phyloP scores from a whole-genome alignment of 805 yeast species.

The Pichia eremophila region DNA sequence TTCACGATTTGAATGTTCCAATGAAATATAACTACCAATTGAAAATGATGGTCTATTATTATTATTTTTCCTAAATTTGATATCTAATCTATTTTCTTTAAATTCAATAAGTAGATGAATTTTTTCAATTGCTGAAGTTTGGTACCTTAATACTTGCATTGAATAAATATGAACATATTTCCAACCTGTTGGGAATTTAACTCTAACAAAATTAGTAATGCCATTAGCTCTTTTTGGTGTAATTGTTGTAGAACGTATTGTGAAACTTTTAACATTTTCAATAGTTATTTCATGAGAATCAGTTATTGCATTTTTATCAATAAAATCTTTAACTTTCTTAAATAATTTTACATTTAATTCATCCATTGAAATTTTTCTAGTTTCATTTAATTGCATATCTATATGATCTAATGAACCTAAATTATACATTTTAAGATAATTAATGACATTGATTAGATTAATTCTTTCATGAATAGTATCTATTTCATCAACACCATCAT shows the following conservation, averaged over 20 bases:
- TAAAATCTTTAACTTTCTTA: slow-evolving; percentile 1
- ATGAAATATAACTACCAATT: background rate
- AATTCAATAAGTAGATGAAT: background rate
- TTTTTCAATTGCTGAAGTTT: too few species aligned
- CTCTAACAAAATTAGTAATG: slow-evolving; percentile 1
- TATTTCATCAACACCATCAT: too few species aligned
- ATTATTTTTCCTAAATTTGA: background rate
- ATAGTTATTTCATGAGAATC: background rate
- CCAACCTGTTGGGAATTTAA: slow-evolving; percentile 1
- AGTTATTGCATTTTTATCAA: background rate
- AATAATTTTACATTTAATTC: background rate
- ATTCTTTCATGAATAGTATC: background rate
- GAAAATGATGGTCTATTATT: slow-evolving; percentile 3
- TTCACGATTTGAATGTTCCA: background rate
- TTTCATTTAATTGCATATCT: background rate
- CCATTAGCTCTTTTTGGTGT: background rate
- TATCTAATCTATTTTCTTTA: slow-evolving; percentile 1
- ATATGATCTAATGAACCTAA: background rate
- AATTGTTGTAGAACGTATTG: background rate
- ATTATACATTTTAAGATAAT: slow-evolving; percentile 3
- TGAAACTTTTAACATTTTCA: background rate
- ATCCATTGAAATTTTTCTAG: too few species aligned
- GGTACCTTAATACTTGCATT: background rate
- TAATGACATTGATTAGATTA: background rate
- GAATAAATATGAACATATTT: slow-evolving; percentile 2